A percentile compares a stretch with the other conserved stretches of the same genome.
Evolutionary conservation across 768 basidiomycete genomes (phyloP).

Genomic region (Hericium coralloides): DNA sequence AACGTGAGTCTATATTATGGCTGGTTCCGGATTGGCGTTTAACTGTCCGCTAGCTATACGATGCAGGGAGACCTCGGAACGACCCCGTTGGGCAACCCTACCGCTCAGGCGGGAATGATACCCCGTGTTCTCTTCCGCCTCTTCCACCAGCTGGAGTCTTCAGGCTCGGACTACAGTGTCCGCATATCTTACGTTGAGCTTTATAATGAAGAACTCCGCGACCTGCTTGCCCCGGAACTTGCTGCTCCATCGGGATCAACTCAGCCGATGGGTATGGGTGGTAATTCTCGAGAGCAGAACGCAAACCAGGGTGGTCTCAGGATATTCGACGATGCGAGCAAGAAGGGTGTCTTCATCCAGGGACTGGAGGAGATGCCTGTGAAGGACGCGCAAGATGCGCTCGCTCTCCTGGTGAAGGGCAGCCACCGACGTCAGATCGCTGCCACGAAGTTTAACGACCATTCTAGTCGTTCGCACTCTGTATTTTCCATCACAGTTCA

Average conservation of each 20-base stretch:
- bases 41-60: slow-evolving; percentile 53
- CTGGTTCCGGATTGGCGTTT: neutral
- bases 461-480: slow-evolving; percentile 95
- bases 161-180: slow-evolving; percentile 78
- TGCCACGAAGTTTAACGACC: slow-evolving; percentile 95
- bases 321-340: slow-evolving; percentile 87
- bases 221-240: slow-evolving; percentile 79
- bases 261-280: slow-evolving; percentile 73
- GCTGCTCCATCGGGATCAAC: slow-evolving; percentile 52
- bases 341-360: slow-evolving; percentile 88
- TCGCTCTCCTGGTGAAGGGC: slow-evolving; percentile 80
- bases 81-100: slow-evolving; percentile 82
- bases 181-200: slow-evolving; percentile 92
- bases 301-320: slow-evolving; percentile 51
- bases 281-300: slow-evolving; percentile 34
- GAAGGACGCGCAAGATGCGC: slow-evolving; percentile 72
- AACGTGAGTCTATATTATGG: slow-evolving; percentile 54
- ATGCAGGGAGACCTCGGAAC: slow-evolving; percentile 93
- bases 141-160: slow-evolving; percentile 79
- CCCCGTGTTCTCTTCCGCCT: slow-evolving; percentile 88
- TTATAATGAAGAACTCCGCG: slow-evolving; percentile 97
- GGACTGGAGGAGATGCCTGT: slow-evolving; percentile 88
- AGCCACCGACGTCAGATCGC: slow-evolving; percentile 89
- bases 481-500: slow-evolving; percentile 96
- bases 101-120: slow-evolving; percentile 88